Evolutionary conservation across 306 rosid species (phyloP).

Genomic region (Dalbergia cochinchinensis): DNA sequence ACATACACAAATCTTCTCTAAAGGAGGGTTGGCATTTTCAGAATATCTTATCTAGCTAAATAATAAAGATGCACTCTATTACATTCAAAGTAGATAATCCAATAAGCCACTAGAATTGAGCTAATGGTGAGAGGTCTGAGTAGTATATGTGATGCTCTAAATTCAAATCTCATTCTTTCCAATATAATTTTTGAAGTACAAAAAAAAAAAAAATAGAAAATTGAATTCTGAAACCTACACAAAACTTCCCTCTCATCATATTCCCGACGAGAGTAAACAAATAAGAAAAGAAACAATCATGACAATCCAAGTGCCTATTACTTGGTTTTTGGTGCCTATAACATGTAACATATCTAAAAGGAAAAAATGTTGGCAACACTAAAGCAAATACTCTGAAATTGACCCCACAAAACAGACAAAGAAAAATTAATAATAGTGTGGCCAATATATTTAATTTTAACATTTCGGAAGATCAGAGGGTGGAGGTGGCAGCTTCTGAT

Average conservation of each 20-base stretch:
- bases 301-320: slow-evolving; percentile 27
- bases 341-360: slow-evolving; percentile 2
- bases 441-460: slow-evolving; percentile 28
- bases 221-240: slow-evolving; percentile 18
- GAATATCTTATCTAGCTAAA: background rate
- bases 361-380: slow-evolving; percentile 24
- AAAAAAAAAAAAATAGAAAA: too few relatives aligned
- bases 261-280: background rate
- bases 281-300: slow-evolving; percentile 5
- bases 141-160: too few relatives aligned
- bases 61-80: background rate
- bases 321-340: background rate
- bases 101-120: too few relatives aligned
- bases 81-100: slow-evolving; percentile 8
- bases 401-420: slow-evolving; percentile 34
- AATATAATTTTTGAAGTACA: too few relatives aligned
- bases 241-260: slow-evolving; percentile 15
- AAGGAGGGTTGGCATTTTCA: background rate
- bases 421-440: background rate
- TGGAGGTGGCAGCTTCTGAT: slow-evolving; percentile 84
- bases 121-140: too few relatives aligned
- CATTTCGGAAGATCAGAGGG: slow-evolving; percentile 86
- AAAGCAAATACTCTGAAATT: slow-evolving; percentile 37
- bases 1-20: background rate
- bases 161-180: too few relatives aligned